phyloP scores from a whole-genome alignment of 2,329 filamentous ascomycete species.

The Stenocarpella maydis region DNA sequence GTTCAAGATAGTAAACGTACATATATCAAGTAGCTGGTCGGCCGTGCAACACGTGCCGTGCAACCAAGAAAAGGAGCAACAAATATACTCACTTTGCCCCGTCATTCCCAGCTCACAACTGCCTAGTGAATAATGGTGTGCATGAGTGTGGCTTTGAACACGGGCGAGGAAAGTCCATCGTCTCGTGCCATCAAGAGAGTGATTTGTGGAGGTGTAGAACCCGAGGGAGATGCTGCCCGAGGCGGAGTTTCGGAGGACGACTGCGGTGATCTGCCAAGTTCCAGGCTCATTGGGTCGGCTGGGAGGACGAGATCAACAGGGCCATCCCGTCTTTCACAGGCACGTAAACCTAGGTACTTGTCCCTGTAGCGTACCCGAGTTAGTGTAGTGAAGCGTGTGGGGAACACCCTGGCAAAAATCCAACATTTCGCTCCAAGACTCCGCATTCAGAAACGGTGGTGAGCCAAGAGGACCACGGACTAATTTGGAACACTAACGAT shows the following conservation, averaged over 20 bases:
- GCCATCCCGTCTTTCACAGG: constrained; percentile 13
- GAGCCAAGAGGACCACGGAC: no score
- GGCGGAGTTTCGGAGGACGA: constrained; percentile 4
- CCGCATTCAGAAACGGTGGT: background rate
- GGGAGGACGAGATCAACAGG: constrained; percentile 1
- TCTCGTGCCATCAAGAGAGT: background rate
- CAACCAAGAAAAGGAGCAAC: constrained; percentile 12
- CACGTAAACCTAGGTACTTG: background rate
- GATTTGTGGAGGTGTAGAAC: background rate
- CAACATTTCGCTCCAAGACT: constrained; percentile 8
- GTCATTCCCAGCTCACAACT: background rate
- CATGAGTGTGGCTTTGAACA: background rate
- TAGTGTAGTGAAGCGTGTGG: background rate
- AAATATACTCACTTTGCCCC: constrained; percentile 20
- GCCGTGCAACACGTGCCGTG: background rate
- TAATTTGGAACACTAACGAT: no score
- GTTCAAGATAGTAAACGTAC: constrained; percentile 18
- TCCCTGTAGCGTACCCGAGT: background rate
- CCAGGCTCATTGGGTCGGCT: background rate
- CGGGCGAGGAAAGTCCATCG: no score
- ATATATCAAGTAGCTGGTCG: constrained; percentile 6
- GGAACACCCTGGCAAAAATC: background rate
- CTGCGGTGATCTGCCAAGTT: background rate
- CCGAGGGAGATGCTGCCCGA: background rate
- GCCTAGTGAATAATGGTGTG: no score